Conservation (phyloP, 2,329 filamentous ascomycete genomes). For the Chaetomium strumarium region DNA sequence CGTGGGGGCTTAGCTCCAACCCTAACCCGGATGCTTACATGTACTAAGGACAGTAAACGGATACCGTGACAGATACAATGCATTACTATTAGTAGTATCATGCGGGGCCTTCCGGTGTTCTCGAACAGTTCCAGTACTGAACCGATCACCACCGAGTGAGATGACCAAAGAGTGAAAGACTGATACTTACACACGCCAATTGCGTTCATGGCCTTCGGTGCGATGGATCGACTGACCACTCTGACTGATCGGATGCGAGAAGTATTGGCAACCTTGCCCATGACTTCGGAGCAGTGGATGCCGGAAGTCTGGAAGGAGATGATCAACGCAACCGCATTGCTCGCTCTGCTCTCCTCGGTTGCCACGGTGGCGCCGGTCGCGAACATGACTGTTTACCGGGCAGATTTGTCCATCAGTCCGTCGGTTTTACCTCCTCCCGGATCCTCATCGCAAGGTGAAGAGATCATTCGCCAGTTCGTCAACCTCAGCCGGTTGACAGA, state of each 20-base stretch:
- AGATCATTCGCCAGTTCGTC: conserved; percentile 34
- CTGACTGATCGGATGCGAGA: background rate
- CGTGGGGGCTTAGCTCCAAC: no score
- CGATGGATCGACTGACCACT: background rate
- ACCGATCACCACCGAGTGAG: no score
- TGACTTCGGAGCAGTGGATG: background rate
- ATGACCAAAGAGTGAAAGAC: no score
- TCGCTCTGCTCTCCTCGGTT: conserved; percentile 4
- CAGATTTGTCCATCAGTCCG: conserved; percentile 29
- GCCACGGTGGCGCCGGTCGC: conserved; percentile 1
- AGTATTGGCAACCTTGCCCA: background rate
- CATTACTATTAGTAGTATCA: no score
- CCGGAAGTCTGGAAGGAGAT: conserved; percentile 2
- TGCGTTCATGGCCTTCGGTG: no score
- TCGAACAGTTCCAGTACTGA: no score
- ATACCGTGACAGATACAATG: no score
- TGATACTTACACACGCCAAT: no score
- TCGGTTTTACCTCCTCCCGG: conserved; percentile 33
- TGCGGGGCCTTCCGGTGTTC: no score
- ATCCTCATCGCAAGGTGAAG: conserved; percentile 30
- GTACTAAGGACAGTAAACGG: no score
- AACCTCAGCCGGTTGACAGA: conserved; percentile 34
- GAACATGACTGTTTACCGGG: conserved; percentile 32
- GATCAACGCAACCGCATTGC: conserved; percentile 1
- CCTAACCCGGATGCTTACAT: no score